Percentiles rank a stretch among this genome's conserved stretches.
These are phyloP conservation scores for Canavalia gladiata DNA, from an alignment of 306 rosid species.

Conservation along the genomic window DNA sequence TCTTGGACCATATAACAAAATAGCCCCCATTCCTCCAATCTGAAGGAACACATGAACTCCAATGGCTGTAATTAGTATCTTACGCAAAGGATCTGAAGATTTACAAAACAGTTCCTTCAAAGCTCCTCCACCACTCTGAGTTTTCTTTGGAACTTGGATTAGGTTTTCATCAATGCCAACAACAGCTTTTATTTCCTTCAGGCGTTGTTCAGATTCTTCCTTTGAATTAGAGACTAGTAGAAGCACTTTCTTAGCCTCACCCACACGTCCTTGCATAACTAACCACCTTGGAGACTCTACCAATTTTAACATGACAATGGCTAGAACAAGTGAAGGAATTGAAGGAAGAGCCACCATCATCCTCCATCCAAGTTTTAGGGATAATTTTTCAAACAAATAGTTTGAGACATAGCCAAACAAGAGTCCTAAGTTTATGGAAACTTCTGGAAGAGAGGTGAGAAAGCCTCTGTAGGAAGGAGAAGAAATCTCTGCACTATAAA, in stretches of 20 bases:
- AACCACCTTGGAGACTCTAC: constrained; percentile 87
- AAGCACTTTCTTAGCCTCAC: constrained; percentile 59
- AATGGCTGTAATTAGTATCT: constrained; percentile 64
- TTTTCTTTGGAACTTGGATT: constrained; percentile 11
- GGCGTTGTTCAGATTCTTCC: constrained; percentile 62
- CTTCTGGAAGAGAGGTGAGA: constrained; percentile 67
- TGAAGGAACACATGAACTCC: constrained; percentile 68
- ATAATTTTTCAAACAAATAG: constrained; percentile 57
- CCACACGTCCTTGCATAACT: constrained; percentile 71
- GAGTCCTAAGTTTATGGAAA: constrained; percentile 66
- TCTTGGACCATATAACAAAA: constrained; percentile 68
- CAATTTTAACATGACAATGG: constrained; percentile 56
- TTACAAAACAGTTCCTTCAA: constrained; percentile 57
- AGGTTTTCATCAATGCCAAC: constrained; percentile 61
- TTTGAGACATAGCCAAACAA: constrained; percentile 65
- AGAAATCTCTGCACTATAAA: constrained; percentile 78
- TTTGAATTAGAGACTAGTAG: constrained; percentile 50
- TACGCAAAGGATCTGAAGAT: constrained; percentile 61
- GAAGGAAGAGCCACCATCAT: constrained; percentile 65
- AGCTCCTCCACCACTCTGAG: constrained; percentile 49
- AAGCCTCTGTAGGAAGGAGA: constrained; percentile 60
- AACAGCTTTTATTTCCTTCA: constrained; percentile 62
- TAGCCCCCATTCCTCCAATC: constrained; percentile 59
- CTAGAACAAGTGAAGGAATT: constrained; percentile 63
- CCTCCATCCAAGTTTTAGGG: constrained; percentile 71